Evolutionary conservation across 257 asterid genomes (phyloP).

Genomic region (Solanum verrucosum): DNA sequence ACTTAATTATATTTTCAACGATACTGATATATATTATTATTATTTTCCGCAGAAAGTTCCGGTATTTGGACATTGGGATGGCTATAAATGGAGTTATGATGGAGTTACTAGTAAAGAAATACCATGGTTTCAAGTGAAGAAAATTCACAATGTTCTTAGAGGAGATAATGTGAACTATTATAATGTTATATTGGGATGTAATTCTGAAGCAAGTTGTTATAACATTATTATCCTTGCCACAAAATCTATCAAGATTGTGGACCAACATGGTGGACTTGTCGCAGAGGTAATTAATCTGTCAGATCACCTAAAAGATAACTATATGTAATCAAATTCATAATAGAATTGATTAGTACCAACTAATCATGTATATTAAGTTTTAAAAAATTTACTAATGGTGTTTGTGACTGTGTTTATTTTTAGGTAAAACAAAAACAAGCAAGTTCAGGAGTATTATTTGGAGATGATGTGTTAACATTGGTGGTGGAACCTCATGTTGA

Average conservation of each 20-base stretch:
- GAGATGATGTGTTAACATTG: no score
- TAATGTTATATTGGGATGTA: slow-evolving; percentile 12
- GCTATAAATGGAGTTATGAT: slow-evolving; percentile 12
- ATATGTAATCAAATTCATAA: no score
- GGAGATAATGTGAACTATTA: slow-evolving; percentile 5
- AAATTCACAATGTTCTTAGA: slow-evolving; percentile 3
- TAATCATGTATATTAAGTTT: not conserved
- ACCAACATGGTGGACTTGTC: slow-evolving; percentile 12
- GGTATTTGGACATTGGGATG: slow-evolving; percentile 29
- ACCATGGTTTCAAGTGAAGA: slow-evolving; percentile 30
- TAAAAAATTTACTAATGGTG: no score
- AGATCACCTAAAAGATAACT: not conserved
- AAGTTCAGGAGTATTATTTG: no score
- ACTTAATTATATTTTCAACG: not conserved
- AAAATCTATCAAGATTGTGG: slow-evolving; percentile 23
- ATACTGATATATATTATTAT: not conserved
- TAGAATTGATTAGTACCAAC: no score
- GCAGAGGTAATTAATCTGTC: slow-evolving; percentile 23
- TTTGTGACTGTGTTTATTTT: no score
- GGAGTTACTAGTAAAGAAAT: slow-evolving; percentile 9
- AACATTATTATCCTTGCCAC: slow-evolving; percentile 17
- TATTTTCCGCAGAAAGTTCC: slow-evolving; percentile 11
- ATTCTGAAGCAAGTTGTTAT: slow-evolving; percentile 4
- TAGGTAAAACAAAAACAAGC: no score
- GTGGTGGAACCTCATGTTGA: slow-evolving; percentile 38